These are phyloP conservation scores for Diaporthe sp. DNA, from an alignment of 2,329 filamentous ascomycete species.

Conservation along the genomic window DNA sequence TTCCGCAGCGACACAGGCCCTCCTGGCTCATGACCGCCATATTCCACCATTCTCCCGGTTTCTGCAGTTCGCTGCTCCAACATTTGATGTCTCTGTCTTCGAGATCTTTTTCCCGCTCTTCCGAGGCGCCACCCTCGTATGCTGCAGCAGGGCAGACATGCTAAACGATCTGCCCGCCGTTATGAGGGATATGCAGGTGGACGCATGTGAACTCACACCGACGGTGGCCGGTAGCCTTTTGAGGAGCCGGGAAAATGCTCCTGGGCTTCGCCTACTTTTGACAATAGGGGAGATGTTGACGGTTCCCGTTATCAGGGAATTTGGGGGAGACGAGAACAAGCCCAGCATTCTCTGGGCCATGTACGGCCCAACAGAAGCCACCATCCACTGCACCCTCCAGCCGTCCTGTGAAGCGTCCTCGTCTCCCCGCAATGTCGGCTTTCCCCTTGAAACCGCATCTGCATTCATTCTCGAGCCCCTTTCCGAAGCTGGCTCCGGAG, in stretches of 20 bases:
- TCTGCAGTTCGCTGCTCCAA: constrained; percentile 90
- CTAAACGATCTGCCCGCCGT: constrained; percentile 78
- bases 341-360: constrained; percentile 85
- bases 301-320: constrained; percentile 79
- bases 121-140: constrained; percentile 78
- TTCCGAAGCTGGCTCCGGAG: constrained; percentile 42
- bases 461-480: constrained; percentile 73
- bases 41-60: constrained; percentile 83
- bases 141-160: constrained; percentile 75
- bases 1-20: constrained; percentile 80
- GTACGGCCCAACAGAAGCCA: constrained; percentile 94
- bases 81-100: constrained; percentile 94
- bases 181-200: constrained; percentile 74
- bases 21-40: constrained; percentile 82
- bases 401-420: constrained; percentile 66
- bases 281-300: constrained; percentile 97
- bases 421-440: constrained; percentile 76
- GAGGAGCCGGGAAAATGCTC: constrained; percentile 72
- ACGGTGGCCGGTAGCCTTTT: constrained; percentile 86
- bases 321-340: constrained; percentile 67
- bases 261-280: constrained; percentile 75
- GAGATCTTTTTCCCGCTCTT: constrained; percentile 92
- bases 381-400: constrained; percentile 88
- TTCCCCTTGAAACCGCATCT: constrained; percentile 84
- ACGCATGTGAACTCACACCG: constrained; percentile 90